phyloP scores from a whole-genome alignment of 2,329 filamentous ascomycete genomes.

The Penicillium sp. region DNA sequence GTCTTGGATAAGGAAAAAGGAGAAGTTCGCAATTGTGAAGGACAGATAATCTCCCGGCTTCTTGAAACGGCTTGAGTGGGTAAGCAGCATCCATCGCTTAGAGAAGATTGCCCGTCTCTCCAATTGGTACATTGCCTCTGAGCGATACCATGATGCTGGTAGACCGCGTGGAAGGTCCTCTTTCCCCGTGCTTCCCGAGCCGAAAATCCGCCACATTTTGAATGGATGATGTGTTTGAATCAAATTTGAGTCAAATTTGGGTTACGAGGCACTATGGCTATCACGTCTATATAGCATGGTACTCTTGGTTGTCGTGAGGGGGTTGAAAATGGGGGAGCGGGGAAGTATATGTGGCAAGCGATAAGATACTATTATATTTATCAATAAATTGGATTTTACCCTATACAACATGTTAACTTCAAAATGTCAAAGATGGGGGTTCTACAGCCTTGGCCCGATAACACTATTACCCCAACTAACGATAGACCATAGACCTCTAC shows the following conservation, averaged over 20 bases:
- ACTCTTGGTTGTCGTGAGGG: neutral
- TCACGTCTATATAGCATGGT: neutral
- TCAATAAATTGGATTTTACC: neutral
- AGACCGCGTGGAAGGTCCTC: slow-evolving; percentile 15
- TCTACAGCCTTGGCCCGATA: neutral
- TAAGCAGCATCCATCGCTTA: slow-evolving; percentile 25
- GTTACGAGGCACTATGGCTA: neutral
- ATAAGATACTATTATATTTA: neutral
- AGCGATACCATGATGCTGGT: slow-evolving; percentile 29
- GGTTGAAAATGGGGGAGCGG: neutral
- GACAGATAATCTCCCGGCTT: slow-evolving; percentile 24
- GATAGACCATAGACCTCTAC: too few relatives aligned
- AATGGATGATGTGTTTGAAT: neutral
- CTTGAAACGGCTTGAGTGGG: slow-evolving; percentile 20
- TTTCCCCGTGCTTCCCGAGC: neutral
- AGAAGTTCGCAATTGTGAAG: slow-evolving; percentile 16
- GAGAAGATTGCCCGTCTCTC: slow-evolving; percentile 29
- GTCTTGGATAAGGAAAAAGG: slow-evolving; percentile 17
- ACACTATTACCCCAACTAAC: neutral
- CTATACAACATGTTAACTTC: neutral
- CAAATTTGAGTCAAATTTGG: neutral
- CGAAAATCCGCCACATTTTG: slow-evolving; percentile 16
- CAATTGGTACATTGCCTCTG: slow-evolving; percentile 25
- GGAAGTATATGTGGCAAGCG: neutral
- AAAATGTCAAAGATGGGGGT: slow-evolving; percentile 12